Percentiles rank a stretch among this genome's conserved stretches.
phyloP scores from a whole-genome alignment of 164 flowering plant genomes.

The Magnolia officinalis region DNA sequence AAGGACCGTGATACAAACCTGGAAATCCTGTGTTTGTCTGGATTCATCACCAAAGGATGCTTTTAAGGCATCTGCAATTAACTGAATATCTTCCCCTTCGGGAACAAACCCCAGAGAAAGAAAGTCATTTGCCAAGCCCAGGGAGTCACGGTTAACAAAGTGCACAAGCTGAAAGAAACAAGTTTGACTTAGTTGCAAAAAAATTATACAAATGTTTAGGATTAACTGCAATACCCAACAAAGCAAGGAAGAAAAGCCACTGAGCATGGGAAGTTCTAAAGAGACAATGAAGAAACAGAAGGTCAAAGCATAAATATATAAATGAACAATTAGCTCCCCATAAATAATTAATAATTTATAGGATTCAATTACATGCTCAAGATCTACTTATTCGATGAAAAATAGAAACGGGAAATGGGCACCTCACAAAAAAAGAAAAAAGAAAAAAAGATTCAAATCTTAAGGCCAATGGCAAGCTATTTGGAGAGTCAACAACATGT shows the following conservation, averaged over 20 bases:
- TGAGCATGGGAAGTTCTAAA: background rate
- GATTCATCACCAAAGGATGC: slow-evolving; percentile 70
- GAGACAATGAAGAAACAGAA: background rate
- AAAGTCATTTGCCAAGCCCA: slow-evolving; percentile 93
- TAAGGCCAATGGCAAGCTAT: background rate
- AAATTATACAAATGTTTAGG: background rate
- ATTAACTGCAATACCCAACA: background rate
- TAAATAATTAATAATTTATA: background rate
- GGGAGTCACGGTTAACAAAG: slow-evolving; percentile 91
- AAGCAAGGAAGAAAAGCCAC: background rate
- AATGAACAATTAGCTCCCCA: background rate
- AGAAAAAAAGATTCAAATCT: background rate
- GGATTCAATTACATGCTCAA: background rate
- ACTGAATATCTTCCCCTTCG: slow-evolving; percentile 66
- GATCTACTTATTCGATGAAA: background rate
- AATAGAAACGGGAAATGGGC: background rate
- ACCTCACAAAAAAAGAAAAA: background rate
- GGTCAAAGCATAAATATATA: background rate
- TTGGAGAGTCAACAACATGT: background rate
- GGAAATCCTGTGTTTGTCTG: slow-evolving; percentile 76
- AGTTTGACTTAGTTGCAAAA: slow-evolving; percentile 4
- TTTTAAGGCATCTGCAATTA: slow-evolving; percentile 68
- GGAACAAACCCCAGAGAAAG: slow-evolving; percentile 95
- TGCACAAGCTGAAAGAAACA: slow-evolving; percentile 85
- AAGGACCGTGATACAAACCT: slow-evolving; percentile 39